Percentiles rank a stretch among this genome's conserved stretches.
phyloP scores from a whole-genome alignment of 1,284 basidiomycete genomes.

The Fistulinella cinereoalba region DNA sequence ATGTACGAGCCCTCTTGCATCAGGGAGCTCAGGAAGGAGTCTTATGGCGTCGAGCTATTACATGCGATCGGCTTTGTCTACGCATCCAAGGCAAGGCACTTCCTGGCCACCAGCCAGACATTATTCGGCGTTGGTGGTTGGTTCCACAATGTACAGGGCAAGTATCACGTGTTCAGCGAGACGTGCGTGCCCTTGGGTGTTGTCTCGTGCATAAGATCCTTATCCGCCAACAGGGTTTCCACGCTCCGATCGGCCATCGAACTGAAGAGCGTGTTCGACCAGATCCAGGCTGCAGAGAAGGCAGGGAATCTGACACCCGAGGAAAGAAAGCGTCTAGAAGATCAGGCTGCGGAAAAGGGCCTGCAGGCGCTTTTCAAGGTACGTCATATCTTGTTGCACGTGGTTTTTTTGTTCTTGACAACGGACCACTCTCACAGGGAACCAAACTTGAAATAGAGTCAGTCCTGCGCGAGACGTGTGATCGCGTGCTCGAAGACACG shows the following conservation, averaged over 20 bases:
- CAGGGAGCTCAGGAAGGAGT: conserved; percentile 85
- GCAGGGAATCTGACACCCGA: conserved; percentile 83
- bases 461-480: conserved; percentile 91
- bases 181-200: conserved; percentile 60
- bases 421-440: conserved; percentile 48
- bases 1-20: conserved; percentile 1
- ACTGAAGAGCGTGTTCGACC: conserved; percentile 93
- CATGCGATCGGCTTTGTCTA: conserved; percentile 94
- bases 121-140: conserved; percentile 86
- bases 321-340: conserved; percentile 87
- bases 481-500: conserved; percentile 72
- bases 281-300: conserved; percentile 89
- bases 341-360: conserved; percentile 96
- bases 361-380: conserved; percentile 91
- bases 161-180: conserved; percentile 91
- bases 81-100: conserved; percentile 76
- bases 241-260: conserved; percentile 88
- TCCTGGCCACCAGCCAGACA: conserved; percentile 74
- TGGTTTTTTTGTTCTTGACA: not conserved
- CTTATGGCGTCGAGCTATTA: conserved; percentile 90
- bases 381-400: not conserved
- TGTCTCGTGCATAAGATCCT: conserved; percentile 5
- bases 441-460: conserved; percentile 95
- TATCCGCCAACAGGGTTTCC: conserved; percentile 61
- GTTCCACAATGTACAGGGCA: conserved; percentile 92